These are phyloP conservation scores for Dictyophora rubrovolvata DNA, from an alignment of 768 basidiomycete species.

Conservation along the genomic window DNA sequence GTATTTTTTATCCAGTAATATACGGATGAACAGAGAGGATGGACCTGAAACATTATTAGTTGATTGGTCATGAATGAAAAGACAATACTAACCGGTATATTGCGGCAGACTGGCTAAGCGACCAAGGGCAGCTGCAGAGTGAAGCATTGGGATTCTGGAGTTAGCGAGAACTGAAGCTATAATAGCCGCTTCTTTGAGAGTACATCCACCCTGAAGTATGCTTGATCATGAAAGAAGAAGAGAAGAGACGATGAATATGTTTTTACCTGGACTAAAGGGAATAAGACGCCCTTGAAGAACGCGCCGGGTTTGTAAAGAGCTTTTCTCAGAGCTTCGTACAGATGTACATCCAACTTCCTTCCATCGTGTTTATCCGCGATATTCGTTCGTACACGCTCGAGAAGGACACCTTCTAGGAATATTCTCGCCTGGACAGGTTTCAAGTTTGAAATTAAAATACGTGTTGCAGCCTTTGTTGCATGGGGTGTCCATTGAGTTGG, in stretches of 20 bases:
- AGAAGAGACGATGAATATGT: constrained; percentile 1
- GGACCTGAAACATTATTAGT: constrained; percentile 40
- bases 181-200: constrained; percentile 90
- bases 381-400: constrained; percentile 84
- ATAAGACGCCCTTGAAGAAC: constrained; percentile 96
- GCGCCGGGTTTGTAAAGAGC: constrained; percentile 93
- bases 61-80: background rate
- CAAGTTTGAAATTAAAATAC: constrained; percentile 93
- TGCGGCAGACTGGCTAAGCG: constrained; percentile 88
- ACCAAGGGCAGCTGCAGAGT: constrained; percentile 89
- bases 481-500: constrained; percentile 95
- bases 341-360: constrained; percentile 85
- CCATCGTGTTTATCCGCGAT: constrained; percentile 51
- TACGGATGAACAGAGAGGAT: constrained; percentile 93
- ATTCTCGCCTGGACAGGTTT: constrained; percentile 91
- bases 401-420: constrained; percentile 83
- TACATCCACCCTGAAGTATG: constrained; percentile 54
- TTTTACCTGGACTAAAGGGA: constrained; percentile 86
- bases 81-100: constrained; percentile 56
- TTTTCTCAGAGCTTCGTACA: constrained; percentile 88
- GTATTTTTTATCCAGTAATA: constrained; percentile 95
- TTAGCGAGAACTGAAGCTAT: constrained; percentile 84
- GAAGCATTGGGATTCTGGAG: constrained; percentile 91
- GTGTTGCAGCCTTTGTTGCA: constrained; percentile 87
- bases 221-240: background rate